Base-by-base conservation (phyloP, 331 rosid species). In the Arachis monticola region DNA sequence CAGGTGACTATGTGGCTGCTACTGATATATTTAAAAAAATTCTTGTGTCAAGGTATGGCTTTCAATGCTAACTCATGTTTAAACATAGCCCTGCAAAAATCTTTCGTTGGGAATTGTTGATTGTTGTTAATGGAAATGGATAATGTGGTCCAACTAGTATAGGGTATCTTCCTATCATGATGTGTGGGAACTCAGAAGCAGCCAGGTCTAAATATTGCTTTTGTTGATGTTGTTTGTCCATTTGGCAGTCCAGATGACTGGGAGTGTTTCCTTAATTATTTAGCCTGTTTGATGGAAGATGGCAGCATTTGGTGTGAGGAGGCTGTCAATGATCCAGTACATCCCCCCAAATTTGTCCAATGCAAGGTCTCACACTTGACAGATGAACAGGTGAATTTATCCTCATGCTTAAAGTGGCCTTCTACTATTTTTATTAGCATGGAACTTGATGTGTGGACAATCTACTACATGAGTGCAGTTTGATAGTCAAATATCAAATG, bases 241-340 rank as follows among this genome's bases (percentile, higher is more conserved):
- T 83, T 46, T 87, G 90, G 88, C 97, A 95, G 99, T 84, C 96
- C 97, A 80, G 98, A 95, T 83, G 99, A 95, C 78, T 95, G 99
- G 99, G 89, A 90, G 80, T 81, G 90, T 83, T 90, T 92, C 87
- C 89, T 90, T 84, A 90, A 95, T 81, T 95, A 95, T 83, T 88
- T 95, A 67, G 92, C 87, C 83, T 92, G 98, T 83, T 87, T 95
- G 89, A 83, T 95, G 79, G 98, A 95, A 87, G 98, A 95, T 79
- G 93, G 82, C 75, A 87, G 88, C 82, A 82, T 76, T 83, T 95
- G 98, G 98, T 75, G 74, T 65, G 74, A 80, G 60, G 83, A 66
- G 79, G 77, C 82, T 50, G 62, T 56, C 74, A 70, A 75, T 64
- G 88, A 92, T 77, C 86, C 88, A 77, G 82, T 89, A 72, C 88